Conservation (phyloP, 2,329 filamentous ascomycete genomes). For the Fusarium veterinarium region DNA sequence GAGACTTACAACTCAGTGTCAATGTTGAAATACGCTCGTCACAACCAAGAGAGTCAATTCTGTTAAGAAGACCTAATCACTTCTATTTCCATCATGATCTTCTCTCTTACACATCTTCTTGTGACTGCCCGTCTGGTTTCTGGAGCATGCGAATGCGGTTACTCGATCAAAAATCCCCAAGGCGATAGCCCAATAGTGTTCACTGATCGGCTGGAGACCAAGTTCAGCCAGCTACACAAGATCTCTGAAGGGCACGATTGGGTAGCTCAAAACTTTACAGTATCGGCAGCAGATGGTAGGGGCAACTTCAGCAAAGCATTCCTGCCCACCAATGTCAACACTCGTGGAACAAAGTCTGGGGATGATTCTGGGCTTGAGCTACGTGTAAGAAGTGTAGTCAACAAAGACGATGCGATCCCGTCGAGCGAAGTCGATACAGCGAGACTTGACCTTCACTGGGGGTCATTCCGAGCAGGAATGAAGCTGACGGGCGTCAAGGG, state of each 20-base stretch:
- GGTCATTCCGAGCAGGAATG: constrained; percentile 76
- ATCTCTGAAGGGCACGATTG: constrained; percentile 68
- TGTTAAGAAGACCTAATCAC: neutral
- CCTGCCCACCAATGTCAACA: constrained; percentile 65
- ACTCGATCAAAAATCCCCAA: constrained; percentile 63
- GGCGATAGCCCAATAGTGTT: constrained; percentile 63
- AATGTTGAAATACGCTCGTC: neutral
- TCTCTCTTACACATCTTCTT: constrained; percentile 10
- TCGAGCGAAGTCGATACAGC: constrained; percentile 73
- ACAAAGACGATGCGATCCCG: constrained; percentile 63
- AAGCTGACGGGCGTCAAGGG: constrained; percentile 70
- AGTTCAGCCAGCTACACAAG: constrained; percentile 70
- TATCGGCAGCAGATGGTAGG: constrained; percentile 65
- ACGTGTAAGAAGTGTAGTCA: constrained; percentile 60
- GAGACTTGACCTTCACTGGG: constrained; percentile 73
- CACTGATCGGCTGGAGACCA: constrained; percentile 76
- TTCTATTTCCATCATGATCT: constrained; percentile 15
- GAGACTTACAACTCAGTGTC: neutral
- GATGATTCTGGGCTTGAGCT: constrained; percentile 64
- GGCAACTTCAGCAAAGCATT: constrained; percentile 76
- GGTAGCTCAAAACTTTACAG: constrained; percentile 74
- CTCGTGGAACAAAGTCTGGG: constrained; percentile 44
- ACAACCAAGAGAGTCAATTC: neutral
- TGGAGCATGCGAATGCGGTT: constrained; percentile 78
- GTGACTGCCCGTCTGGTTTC: constrained; percentile 27